Base-by-base conservation (phyloP, 225 moss, liverwort and hornwort genomes). In the Bryoerythrophyllum caledonicum region DNA sequence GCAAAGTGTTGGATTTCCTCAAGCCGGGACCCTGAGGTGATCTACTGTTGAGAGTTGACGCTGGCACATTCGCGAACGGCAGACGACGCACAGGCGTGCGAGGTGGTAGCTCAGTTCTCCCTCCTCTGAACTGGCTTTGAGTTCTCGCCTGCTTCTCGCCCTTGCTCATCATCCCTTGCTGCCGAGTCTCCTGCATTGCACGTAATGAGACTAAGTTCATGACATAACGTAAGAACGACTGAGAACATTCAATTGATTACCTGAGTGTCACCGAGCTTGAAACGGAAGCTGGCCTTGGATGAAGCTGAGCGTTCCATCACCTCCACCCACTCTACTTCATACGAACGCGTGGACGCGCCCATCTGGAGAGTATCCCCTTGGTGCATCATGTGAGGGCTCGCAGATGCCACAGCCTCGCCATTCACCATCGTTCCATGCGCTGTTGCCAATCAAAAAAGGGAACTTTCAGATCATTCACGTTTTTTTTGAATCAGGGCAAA, bases 351-450 rank as follows among this genome's bases (percentile, higher is more conserved):
- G 14, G 92, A 91, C 24, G 94, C 92, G 37, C 87, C 94, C 82
- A 95, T 60, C 72, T 88, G 88, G 70, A 92, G 78, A 24, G 77
- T 78, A 44, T 84, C 85, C 20, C 60, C 73, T 56, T 77, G 73
- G 71, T 89, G 86, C 79, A 65, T 63, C 9, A 71, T 57, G 24
- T 55, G 75, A 11, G 88, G 82, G 19, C 81, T 84, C 74, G 75
- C 70, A 14, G 84, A 26, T 60, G 55, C 54, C 73, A 95, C 67
- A 10, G 78, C 76, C 40, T 83, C 76, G 54, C 91, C 91, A 44
- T 89, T 82, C 54, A 95, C 81, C 79, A 88, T 88, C 32, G 92
- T 91, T 68, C 94, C 94, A 65, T 92, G 92, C 38, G 83, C 94
- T 95, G 80, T 49, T n/a, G 30, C 49, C 38, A 74, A n/a, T 14